These are phyloP conservation scores for Gossypium laxum DNA, from an alignment of 441 rosid species.

Conservation along the genomic window DNA sequence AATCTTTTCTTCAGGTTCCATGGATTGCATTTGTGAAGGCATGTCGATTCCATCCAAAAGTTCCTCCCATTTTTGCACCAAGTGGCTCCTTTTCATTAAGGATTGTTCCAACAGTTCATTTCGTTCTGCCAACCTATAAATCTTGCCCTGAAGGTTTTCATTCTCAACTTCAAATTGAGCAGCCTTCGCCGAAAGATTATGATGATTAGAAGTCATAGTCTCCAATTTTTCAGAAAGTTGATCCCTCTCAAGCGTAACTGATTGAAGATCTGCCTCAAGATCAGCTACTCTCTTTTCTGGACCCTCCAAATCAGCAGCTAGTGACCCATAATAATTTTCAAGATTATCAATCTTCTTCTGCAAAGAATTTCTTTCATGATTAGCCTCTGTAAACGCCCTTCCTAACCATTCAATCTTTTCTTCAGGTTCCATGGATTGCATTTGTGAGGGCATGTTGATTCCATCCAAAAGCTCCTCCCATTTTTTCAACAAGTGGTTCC, in stretches of 20 bases:
- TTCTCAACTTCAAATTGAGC: slow-evolving; percentile 47
- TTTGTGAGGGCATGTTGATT: slow-evolving; percentile 63
- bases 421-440: slow-evolving; percentile 70
- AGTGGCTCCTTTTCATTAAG: slow-evolving; percentile 72
- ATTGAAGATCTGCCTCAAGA: slow-evolving; percentile 48
- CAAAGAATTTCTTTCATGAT: slow-evolving; percentile 48
- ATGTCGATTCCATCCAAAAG: slow-evolving; percentile 57
- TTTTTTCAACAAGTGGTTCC: slow-evolving; percentile 78
- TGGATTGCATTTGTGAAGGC: slow-evolving; percentile 59
- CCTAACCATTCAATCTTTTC: slow-evolving; percentile 85
- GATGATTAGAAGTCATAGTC: slow-evolving; percentile 34
- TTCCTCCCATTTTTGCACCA: slow-evolving; percentile 93
- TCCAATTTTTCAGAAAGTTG: slow-evolving; percentile 57
- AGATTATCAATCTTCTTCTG: slow-evolving; percentile 57
- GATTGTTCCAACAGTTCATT: slow-evolving; percentile 99
- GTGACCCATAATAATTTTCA: slow-evolving; percentile 50
- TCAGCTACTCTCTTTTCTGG: slow-evolving; percentile 43
- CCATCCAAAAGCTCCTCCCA: slow-evolving; percentile 82
- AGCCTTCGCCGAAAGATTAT: slow-evolving; percentile 37
- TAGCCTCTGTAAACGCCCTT: slow-evolving; percentile 58
- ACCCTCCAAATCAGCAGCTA: slow-evolving; percentile 64
- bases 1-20: slow-evolving; percentile 75
- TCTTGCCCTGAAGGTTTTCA: slow-evolving; percentile 85
- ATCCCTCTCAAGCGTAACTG: slow-evolving; percentile 41
- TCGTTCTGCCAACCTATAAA: slow-evolving; percentile 93